These are phyloP conservation scores for Plasmodium inui DNA, from an alignment of 169 alveolate genomes.

Conservation along the genomic window DNA sequence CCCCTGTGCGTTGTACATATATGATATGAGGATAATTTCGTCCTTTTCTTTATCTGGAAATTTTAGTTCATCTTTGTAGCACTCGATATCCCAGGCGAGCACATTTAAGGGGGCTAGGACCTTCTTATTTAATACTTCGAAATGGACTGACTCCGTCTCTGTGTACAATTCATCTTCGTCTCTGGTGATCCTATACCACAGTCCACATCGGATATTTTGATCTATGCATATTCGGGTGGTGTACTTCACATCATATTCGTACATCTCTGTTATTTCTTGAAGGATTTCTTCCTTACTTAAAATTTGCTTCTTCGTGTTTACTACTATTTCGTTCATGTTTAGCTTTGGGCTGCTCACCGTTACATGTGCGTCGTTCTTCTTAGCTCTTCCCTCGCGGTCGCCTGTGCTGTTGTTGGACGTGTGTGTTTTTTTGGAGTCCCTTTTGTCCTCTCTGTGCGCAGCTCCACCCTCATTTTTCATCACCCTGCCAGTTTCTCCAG, in stretches of 20 bases:
- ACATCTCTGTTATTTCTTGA: constrained; percentile 90
- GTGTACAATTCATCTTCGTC: constrained; percentile 77
- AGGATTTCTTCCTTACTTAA: constrained; percentile 83
- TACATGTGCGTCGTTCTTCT: not conserved
- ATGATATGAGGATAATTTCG: constrained; percentile 93
- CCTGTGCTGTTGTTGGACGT: not conserved
- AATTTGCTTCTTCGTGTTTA: constrained; percentile 75
- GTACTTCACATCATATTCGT: constrained; percentile 97
- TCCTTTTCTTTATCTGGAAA: constrained; percentile 97
- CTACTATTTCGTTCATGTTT: constrained; percentile 59
- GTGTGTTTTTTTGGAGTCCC: not conserved
- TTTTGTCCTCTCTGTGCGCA: not conserved
- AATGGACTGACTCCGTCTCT: constrained; percentile 63
- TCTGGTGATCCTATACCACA: constrained; percentile 94
- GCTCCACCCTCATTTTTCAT: not conserved
- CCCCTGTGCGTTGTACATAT: constrained; percentile 97
- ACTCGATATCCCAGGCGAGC: constrained; percentile 99
- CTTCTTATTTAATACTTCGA: constrained; percentile 79
- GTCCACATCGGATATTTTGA: constrained; percentile 94
- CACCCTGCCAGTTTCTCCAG: not conserved
- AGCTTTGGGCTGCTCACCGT: constrained; percentile 9
- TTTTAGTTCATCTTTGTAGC: constrained; percentile 96
- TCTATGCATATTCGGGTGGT: constrained; percentile 95
- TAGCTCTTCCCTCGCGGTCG: not conserved
- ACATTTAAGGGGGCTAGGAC: constrained; percentile 91